phyloP scores from a whole-genome alignment of 2,329 filamentous ascomycete species.

The Thielaviopsis punctulata region DNA sequence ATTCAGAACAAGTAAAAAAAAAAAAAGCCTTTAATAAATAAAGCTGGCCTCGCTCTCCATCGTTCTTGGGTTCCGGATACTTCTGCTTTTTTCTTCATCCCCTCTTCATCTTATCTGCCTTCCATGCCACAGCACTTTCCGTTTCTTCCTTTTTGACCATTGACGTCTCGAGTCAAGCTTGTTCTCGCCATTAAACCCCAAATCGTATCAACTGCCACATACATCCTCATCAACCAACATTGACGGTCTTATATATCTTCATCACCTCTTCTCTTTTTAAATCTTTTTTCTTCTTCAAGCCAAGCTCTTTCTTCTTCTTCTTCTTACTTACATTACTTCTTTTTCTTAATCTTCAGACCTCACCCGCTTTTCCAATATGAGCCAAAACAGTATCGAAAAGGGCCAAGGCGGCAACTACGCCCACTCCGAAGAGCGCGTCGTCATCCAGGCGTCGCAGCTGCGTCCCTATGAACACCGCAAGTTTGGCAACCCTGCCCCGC shows the following conservation, averaged over 20 bases:
- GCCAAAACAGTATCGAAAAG: slow-evolving; percentile 11
- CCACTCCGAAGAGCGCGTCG: slow-evolving; percentile 10
- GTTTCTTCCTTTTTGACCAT: not conserved
- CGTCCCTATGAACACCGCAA: slow-evolving; percentile 48
- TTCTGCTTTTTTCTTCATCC: not conserved
- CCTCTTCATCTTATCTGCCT: not conserved
- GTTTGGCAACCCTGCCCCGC: slow-evolving; percentile 63
- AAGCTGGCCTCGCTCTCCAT: not conserved
- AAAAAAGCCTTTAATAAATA: not conserved
- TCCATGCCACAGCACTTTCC: not conserved
- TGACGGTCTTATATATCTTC: slow-evolving; percentile 1
- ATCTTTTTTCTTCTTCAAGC: slow-evolving; percentile 3
- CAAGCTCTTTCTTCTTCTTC: no score
- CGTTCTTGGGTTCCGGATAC: not conserved
- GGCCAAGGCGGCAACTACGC: slow-evolving; percentile 7
- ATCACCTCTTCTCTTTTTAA: not conserved
- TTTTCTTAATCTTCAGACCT: slow-evolving; percentile 8
- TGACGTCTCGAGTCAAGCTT: not conserved
- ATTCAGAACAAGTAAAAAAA: not conserved
- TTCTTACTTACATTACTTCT: slow-evolving; percentile 7
- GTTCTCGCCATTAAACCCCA: not conserved
- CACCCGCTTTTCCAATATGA: slow-evolving; percentile 11
- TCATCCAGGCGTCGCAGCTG: slow-evolving; percentile 49
- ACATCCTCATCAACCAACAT: not conserved
- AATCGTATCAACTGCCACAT: not conserved